Conservation (phyloP, 768 basidiomycete species). For the Russula vinacea region DNA sequence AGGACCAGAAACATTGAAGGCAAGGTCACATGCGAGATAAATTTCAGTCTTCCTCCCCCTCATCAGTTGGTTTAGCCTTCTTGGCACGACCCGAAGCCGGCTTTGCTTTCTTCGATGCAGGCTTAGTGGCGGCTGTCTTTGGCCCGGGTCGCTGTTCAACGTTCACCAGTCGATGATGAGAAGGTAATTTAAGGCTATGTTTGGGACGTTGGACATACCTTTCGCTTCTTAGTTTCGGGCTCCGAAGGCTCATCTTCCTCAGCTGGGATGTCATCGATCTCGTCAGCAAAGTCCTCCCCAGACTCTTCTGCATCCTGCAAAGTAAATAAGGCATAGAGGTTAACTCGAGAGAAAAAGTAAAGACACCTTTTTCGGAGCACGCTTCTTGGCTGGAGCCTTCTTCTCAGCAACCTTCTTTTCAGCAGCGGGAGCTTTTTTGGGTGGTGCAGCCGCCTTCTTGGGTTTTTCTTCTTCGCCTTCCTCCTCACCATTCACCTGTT, state of each 20-base stretch:
- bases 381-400: conserved; percentile 49
- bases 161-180: background rate
- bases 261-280: conserved; percentile 44
- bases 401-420: conserved; percentile 48
- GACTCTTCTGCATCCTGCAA: conserved; percentile 40
- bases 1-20: background rate
- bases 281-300: conserved; percentile 49
- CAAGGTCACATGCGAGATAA: background rate
- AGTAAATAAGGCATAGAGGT: background rate
- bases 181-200: background rate
- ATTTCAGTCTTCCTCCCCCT: conserved; percentile 23
- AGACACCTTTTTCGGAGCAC: conserved; percentile 39
- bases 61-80: conserved; percentile 18
- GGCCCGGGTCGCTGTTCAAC: conserved; percentile 9
- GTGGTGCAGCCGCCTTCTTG: conserved; percentile 29
- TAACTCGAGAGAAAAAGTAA: background rate
- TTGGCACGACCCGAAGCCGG: conserved; percentile 23
- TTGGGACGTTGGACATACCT: conserved; percentile 43
- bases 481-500: conserved; percentile 39
- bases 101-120: conserved; percentile 22
- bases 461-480: conserved; percentile 43
- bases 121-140: conserved; percentile 19
- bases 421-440: conserved; percentile 37
- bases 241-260: conserved; percentile 48
- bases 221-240: conserved; percentile 59